These are phyloP conservation scores for Prasinococcaceae sp. DNA, from an alignment of 139 green algal genomes.

Conservation along the genomic window DNA sequence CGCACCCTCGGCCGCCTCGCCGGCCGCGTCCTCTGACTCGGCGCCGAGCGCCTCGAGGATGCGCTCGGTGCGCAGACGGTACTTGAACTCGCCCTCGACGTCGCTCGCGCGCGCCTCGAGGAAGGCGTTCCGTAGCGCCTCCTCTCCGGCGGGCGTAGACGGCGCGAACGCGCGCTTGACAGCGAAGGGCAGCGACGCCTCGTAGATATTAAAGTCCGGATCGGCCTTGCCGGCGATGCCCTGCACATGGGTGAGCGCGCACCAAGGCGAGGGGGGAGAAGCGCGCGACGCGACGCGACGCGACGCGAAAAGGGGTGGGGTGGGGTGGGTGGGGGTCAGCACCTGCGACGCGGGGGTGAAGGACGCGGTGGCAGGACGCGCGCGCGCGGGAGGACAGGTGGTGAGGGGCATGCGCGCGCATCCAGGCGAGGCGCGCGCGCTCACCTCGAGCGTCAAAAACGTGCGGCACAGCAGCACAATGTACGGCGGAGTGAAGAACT, in stretches of 20 bases:
- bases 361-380: too few relatives aligned
- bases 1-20: constrained; percentile 2
- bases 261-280: too few relatives aligned
- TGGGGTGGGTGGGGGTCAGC: too few relatives aligned
- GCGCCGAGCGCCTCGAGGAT: constrained; percentile 8
- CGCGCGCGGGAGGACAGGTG: too few relatives aligned
- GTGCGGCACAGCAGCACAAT: constrained; percentile 24
- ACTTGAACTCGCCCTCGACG: too few relatives aligned
- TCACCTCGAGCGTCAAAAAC: constrained; percentile 25
- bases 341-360: too few relatives aligned
- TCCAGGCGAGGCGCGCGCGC: too few relatives aligned
- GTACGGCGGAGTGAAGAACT: constrained; percentile 26
- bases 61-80: constrained; percentile 7
- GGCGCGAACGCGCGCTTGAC: constrained; percentile 19
- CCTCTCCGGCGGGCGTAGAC: constrained; percentile 7
- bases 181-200: constrained; percentile 18
- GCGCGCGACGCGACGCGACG: too few relatives aligned
- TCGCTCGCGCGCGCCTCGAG: too few relatives aligned
- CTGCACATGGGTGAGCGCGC: too few relatives aligned
- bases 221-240: constrained; percentile 18
- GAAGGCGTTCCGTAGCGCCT: constrained; percentile 8
- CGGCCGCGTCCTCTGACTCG: neutral
- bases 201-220: constrained; percentile 28
- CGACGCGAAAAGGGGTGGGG: too few relatives aligned
- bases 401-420: neutral